Base-by-base conservation (phyloP, 1,139 yeast genomes). In the Nematodospora anomalae region DNA sequence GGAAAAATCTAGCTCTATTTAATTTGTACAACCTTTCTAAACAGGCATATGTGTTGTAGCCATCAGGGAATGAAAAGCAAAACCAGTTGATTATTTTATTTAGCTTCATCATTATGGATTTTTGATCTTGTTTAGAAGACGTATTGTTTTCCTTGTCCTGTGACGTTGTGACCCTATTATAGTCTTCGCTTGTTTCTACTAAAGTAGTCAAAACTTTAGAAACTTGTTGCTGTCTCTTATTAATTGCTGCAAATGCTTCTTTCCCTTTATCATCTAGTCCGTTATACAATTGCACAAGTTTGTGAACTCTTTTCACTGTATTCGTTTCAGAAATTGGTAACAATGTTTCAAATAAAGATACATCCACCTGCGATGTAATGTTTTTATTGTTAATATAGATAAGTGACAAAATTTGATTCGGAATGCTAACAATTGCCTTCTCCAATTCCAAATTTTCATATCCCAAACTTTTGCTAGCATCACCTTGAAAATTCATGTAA, bases 351-450 rank as follows among this genome's bases (percentile, higher is more conserved):
- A 81, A 74, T 6, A 88, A 51, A 1, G 74, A 64, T 3, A 63
- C 46, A 53, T 89, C 96, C 12, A 87, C 84, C 15, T 75, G 64
- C n/a, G 80, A 73, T 40, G 82, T 86, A 36, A 88, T 81, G 13
- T 69, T 68, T 38, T 64, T 71, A 50, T 86, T 90, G 55, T 88
- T 87, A 44, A 89, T 83, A 52, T 86, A 89, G 29, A 84, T 70
- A 36, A 88, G 70, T 13, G 81, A 78, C 37, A 89, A 61, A 1
- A 89, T 59, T 26, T 74, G 74, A 35, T 80, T 77, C 2, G 96
- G 96, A 16, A 88, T 79, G 47, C 75, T 72, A 4, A 44, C 41
- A 6, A 64, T 51, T 24, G 52, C 29, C 3, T 65, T 61, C 15
- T 79, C 64, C 12, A 79, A 51, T 10, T 66, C 66, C 36, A 61